Conservation (phyloP, 257 asterid genomes). For the Cruciata laevipes region DNA sequence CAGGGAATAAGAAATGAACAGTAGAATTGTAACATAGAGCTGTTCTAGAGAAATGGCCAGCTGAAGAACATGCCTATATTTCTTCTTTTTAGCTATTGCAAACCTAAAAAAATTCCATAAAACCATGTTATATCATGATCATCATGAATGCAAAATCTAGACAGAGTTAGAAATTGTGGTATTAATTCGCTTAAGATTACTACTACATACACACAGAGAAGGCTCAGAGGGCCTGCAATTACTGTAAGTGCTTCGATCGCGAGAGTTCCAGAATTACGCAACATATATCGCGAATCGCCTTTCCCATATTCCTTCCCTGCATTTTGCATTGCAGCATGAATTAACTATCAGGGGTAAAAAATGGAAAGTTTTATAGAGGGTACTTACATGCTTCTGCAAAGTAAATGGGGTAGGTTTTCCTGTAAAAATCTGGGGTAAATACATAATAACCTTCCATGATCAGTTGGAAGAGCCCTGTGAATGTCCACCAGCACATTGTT, state of each 20-base stretch:
- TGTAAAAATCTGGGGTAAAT: no score
- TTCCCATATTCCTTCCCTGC: conserved; percentile 97
- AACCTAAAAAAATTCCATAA: conserved; percentile 48
- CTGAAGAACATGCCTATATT: conserved; percentile 64
- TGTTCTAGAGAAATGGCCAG: conserved; percentile 79
- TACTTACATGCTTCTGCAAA: no score
- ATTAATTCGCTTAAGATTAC: no score
- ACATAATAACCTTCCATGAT: no score
- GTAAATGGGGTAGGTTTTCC: no score
- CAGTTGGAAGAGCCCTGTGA: no score
- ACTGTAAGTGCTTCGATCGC: conserved; percentile 77
- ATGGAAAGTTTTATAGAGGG: no score
- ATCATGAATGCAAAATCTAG: background rate
- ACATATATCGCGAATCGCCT: conserved; percentile 89
- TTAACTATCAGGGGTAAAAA: no score
- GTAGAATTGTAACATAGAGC: conserved; percentile 74
- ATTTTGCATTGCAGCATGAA: conserved; percentile 10
- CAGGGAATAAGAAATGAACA: conserved; percentile 55
- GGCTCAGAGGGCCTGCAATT: conserved; percentile 84
- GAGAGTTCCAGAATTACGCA: conserved; percentile 57
- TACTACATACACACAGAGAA: conserved; percentile 57
- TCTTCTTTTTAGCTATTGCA: conserved; percentile 68
- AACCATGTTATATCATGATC: background rate
- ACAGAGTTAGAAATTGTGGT: background rate
- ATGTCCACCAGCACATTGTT: no score